Evolutionary conservation across 225 moss, liverwort and hornwort genomes (phyloP).

Genomic region (Sphagnum tenellum): DNA sequence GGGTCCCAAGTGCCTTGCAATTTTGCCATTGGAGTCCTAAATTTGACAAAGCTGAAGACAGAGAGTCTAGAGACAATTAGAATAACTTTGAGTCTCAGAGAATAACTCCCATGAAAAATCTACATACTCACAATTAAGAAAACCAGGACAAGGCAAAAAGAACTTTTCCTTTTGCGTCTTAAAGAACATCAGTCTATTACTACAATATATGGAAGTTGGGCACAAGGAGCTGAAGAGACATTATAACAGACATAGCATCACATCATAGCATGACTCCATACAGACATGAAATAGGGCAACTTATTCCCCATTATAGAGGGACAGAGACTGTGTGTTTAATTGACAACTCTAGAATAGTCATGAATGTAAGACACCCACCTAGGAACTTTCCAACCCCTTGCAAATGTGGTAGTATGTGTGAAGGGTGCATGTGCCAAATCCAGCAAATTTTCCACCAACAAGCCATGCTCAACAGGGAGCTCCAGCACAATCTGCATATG

Average conservation of each 20-base stretch:
- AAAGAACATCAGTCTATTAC: no score
- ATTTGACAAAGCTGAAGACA: constrained; percentile 68
- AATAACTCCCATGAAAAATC: no score
- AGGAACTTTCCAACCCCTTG: constrained; percentile 91
- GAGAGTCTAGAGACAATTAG: neutral
- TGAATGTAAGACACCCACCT: constrained; percentile 20
- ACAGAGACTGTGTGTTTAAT: no score
- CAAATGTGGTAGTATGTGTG: constrained; percentile 91
- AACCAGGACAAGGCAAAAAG: no score
- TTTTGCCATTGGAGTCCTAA: constrained; percentile 69
- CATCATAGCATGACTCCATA: no score
- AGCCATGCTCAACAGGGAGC: constrained; percentile 90
- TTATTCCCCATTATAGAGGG: no score
- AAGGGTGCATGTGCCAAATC: constrained; percentile 99
- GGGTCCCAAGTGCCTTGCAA: constrained; percentile 94
- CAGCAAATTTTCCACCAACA: constrained; percentile 89
- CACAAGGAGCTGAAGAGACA: no score
- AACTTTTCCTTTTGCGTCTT: no score
- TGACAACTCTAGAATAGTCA: neutral
- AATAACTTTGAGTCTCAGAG: neutral
- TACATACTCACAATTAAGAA: neutral
- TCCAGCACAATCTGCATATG: constrained; percentile 64
- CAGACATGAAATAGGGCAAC: neutral
- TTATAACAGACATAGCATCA: no score
- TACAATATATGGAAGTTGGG: no score